phyloP scores from a whole-genome alignment of 2,329 filamentous ascomycete species.

The Sarocladiaceae sp. region DNA sequence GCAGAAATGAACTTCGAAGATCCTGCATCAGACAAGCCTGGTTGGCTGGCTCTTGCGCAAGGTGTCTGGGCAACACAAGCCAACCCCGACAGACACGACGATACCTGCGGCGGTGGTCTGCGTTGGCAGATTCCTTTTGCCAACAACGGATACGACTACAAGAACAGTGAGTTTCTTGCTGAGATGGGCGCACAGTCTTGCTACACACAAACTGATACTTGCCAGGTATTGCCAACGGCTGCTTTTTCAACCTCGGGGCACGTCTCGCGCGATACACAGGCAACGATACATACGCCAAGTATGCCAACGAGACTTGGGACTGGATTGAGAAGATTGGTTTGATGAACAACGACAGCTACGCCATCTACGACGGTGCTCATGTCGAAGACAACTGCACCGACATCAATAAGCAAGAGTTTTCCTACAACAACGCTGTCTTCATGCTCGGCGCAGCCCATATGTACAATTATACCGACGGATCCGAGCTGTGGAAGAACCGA shows the following conservation, averaged over 20 bases:
- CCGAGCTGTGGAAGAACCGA: slow-evolving; percentile 46
- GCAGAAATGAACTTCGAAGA: slow-evolving; percentile 55
- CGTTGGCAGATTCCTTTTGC: slow-evolving; percentile 75
- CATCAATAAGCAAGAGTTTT: slow-evolving; percentile 54
- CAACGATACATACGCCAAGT: slow-evolving; percentile 60
- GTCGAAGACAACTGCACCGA: slow-evolving; percentile 48
- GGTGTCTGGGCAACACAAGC: slow-evolving; percentile 60
- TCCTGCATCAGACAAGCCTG: slow-evolving; percentile 42
- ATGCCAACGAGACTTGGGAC: slow-evolving; percentile 60
- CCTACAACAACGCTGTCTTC: slow-evolving; percentile 56
- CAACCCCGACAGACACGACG: slow-evolving; percentile 52
- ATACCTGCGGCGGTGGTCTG: slow-evolving; percentile 55
- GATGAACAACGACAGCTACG: slow-evolving; percentile 56
- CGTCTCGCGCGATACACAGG: slow-evolving; percentile 67
- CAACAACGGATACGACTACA: slow-evolving; percentile 75
- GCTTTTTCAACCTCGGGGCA: slow-evolving; percentile 62
- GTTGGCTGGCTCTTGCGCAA: slow-evolving; percentile 55
- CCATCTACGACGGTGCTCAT: slow-evolving; percentile 56
- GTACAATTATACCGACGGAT: slow-evolving; percentile 54
- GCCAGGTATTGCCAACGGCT: slow-evolving; percentile 51
- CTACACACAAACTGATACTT: too few species aligned
- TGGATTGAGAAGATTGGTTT: slow-evolving; percentile 55
- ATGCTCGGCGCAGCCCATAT: slow-evolving; percentile 57
- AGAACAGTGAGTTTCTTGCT: slow-evolving; percentile 52
- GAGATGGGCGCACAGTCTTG: too few species aligned